Base-by-base conservation (phyloP, 2,329 filamentous ascomycete genomes). In the Penicillium corylophilum region DNA sequence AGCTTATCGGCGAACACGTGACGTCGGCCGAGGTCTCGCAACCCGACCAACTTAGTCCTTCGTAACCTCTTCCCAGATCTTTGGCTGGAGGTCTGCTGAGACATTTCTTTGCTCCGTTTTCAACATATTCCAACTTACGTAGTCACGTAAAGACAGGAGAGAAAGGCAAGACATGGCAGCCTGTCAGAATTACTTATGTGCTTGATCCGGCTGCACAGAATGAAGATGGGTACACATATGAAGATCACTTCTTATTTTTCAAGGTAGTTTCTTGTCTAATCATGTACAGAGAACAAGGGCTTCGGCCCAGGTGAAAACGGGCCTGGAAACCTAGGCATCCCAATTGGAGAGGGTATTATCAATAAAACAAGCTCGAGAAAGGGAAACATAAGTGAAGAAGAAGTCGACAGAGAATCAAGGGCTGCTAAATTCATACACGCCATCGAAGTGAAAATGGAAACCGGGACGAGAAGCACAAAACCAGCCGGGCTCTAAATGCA, bases 281-380 rank as follows among this genome's bases (percentile, higher is more conserved):
- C 54, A 59, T 59, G 31, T 56, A 56, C 56, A 56, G 44, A 35
- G 43, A 22, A 41, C 26, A 36, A n/a, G 23, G 18, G 13, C 23
- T 16, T 29, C 24, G 22, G 28, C 29, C 18, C 23, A 40, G 26
- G 24, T 46, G 42, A 52, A 48, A 13, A 40, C 16, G 16, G 40
- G 28, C 40, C 46, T 18, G 22, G 42, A 46, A 52, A 35, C 50
- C 51, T 48, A 47, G 39, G 18, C 38, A 33, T 47, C 40, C 38
- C 49, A 22, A 29, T 55, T 49, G 58, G 59, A 22, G 31, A n/a
- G 63, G 67, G 64, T 68, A 70, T 68, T 66, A 63, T 64, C 60
- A 68, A 62, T 65, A 65, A 68, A 56, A 68, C 63, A 67, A 59
- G 56, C 61, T 62, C 58, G 60, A 67, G 62, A 26, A 66, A 66